Conservation (phyloP, 306 rosid genomes). For the Albizia julibrissin region DNA sequence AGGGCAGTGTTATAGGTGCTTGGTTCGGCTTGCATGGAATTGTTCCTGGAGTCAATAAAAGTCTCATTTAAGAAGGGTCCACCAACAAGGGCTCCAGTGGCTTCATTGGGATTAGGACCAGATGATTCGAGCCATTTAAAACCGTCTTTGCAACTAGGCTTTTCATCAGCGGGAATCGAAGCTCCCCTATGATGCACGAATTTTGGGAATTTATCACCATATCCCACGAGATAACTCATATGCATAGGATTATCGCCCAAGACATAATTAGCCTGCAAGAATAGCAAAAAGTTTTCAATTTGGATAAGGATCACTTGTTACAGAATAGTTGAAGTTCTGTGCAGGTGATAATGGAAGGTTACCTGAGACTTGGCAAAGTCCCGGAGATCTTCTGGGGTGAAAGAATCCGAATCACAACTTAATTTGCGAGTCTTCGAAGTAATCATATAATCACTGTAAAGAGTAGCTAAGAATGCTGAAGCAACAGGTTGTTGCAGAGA, state of each 20-base stretch:
- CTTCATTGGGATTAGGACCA: constrained; percentile 82
- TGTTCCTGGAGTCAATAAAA: constrained; percentile 75
- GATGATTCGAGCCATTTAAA: constrained; percentile 68
- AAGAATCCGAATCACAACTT: constrained; percentile 62
- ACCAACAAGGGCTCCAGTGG: constrained; percentile 92
- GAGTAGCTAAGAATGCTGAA: constrained; percentile 86
- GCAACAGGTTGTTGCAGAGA: constrained; percentile 95
- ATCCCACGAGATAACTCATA: constrained; percentile 89
- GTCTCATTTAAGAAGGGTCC: constrained; percentile 89
- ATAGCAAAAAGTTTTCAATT: constrained; percentile 14
- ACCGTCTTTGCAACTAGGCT: constrained; percentile 73
- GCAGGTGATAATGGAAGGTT: constrained; percentile 31
- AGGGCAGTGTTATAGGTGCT: constrained; percentile 91
- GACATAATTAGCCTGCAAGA: constrained; percentile 79
- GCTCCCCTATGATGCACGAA: constrained; percentile 98
- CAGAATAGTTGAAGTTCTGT: neutral
- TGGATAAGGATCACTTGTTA: constrained; percentile 12
- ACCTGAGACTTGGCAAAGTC: constrained; percentile 89
- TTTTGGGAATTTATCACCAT: constrained; percentile 77
- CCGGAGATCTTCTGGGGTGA: constrained; percentile 66
- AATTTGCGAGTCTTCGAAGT: constrained; percentile 63
- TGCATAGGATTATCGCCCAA: constrained; percentile 84
- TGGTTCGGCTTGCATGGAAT: constrained; percentile 85
- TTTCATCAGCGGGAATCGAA: constrained; percentile 70
- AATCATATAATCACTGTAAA: constrained; percentile 95